Base-by-base conservation (phyloP, 495 filamentous ascomycete species). In the Articulospora tetracladia region DNA sequence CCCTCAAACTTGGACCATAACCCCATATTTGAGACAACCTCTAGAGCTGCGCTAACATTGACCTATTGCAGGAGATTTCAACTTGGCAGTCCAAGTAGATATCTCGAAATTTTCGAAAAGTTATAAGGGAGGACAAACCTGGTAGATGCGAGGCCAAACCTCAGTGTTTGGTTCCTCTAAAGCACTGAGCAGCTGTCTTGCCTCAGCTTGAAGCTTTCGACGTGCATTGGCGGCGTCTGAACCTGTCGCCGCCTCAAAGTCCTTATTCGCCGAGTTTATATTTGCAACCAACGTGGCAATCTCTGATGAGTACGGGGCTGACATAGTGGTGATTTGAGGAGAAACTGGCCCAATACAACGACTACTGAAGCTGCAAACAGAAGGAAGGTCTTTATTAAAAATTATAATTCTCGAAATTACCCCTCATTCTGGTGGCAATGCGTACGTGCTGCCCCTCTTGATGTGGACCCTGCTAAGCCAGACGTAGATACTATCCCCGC, bases 141-240 rank as follows among this genome's bases (percentile, higher is more conserved):
- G 44, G n/a, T 19, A 48, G n/a, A 48, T 48, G 6, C 44, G 15
- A 34, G 28, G 52, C 52, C 52, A 55, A 20, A 55, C 52, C 22
- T 55, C 52, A 12, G 25, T 19, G 3, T 55, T 55, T n/a, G 52
- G 52, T 19, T 55, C 52, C 28, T 55, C 52, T 4, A 55, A 24
- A 25, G 28, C 26, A 27, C 36, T 28, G 8, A 55, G 28, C 15
- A 55, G 28, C 28, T 55, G 26, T 39, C 52, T 22, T 8, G 52
- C 52, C 28, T 55, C 52, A 34, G 30, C 15, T 27, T 55, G 52
- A 6, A 55, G 20, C 1, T 55, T 55, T 23, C 52, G 10, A 1
- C 52, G 52, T 19, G 52, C 52, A 19, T 19, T 17, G 12, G 26
- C 13, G 4, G 28, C 28, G 20, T 55, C 52, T 12, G 23, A 13